Percentiles rank a stretch among this genome's conserved stretches.
phyloP scores from a whole-genome alignment of 2,329 filamentous ascomycete species.

The Tolypocladium tundrense region DNA sequence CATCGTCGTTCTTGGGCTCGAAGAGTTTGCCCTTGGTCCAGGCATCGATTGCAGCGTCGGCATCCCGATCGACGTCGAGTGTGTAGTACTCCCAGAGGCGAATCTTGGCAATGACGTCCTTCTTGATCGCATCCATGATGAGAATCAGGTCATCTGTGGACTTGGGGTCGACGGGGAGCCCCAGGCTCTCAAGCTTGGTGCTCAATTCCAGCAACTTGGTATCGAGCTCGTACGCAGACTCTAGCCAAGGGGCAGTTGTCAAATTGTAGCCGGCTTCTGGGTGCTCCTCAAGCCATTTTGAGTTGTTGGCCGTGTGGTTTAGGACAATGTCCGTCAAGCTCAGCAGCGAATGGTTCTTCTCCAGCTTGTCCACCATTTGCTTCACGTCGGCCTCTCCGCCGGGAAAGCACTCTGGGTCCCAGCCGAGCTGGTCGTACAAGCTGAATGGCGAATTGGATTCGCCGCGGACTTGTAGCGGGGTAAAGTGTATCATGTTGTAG shows the following conservation, averaged over 20 bases:
- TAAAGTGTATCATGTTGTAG: slow-evolving; percentile 99
- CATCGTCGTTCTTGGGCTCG: slow-evolving; percentile 34
- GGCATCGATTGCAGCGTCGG: slow-evolving; percentile 55
- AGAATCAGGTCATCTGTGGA: slow-evolving; percentile 61
- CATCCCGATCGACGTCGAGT: slow-evolving; percentile 65
- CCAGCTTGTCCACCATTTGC: slow-evolving; percentile 68
- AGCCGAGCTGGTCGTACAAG: slow-evolving; percentile 81
- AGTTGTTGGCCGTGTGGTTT: slow-evolving; percentile 96
- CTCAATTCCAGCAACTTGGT: slow-evolving; percentile 65
- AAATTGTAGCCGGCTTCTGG: slow-evolving; percentile 95
- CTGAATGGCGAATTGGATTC: slow-evolving; percentile 95
- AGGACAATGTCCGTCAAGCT: slow-evolving; percentile 93
- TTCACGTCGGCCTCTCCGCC: slow-evolving; percentile 74
- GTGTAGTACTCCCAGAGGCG: slow-evolving; percentile 92
- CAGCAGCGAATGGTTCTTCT: slow-evolving; percentile 73
- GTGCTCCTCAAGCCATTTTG: slow-evolving; percentile 85
- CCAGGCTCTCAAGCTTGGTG: slow-evolving; percentile 56
- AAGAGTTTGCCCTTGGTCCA: slow-evolving; percentile 57
- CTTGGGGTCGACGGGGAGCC: slow-evolving; percentile 65
- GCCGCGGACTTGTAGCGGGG: slow-evolving; percentile 80
- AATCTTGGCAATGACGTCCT: slow-evolving; percentile 64
- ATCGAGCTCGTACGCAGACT: slow-evolving; percentile 53
- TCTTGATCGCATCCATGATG: slow-evolving; percentile 78
- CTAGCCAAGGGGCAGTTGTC: slow-evolving; percentile 71
- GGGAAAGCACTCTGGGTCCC: slow-evolving; percentile 75